A percentile compares a stretch with the other conserved stretches of the same genome.
phyloP scores from a whole-genome alignment of 1,284 basidiomycete species.

The Melampsora americana region DNA sequence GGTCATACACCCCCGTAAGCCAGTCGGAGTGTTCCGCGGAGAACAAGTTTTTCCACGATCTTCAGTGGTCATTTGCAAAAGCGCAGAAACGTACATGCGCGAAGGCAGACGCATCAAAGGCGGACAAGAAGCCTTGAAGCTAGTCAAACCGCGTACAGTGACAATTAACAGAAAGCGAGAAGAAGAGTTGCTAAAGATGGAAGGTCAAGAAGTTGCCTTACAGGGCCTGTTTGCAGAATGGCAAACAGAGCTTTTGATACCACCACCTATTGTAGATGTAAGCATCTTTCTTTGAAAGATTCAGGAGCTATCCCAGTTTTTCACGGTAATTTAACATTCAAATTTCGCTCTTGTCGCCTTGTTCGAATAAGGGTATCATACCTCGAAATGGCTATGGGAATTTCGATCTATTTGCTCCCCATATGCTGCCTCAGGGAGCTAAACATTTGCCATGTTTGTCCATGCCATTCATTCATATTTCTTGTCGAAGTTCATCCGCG shows the following conservation, averaged over 20 bases:
- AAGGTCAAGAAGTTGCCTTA: constrained; percentile 64
- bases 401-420: constrained; percentile 89
- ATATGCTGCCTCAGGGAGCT: constrained; percentile 86
- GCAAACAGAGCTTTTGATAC: constrained; percentile 79
- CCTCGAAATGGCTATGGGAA: constrained; percentile 96
- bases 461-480: background rate
- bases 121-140: constrained; percentile 77
- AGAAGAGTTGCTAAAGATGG: constrained; percentile 67
- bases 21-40: constrained; percentile 87
- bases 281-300: background rate
- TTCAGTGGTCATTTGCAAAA: constrained; percentile 77
- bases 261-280: constrained; percentile 73
- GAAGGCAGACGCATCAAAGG: constrained; percentile 69
- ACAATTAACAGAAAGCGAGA: constrained; percentile 79
- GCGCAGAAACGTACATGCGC: constrained; percentile 92
- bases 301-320: no score
- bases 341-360: background rate
- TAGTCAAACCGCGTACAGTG: constrained; percentile 77
- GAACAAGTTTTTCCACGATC: constrained; percentile 86
- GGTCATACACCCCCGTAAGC: constrained; percentile 72
- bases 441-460: constrained; percentile 72
- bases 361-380: constrained; percentile 69
- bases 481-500: background rate
- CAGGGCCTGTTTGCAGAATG: constrained; percentile 80
- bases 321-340: background rate